These are phyloP conservation scores for Malania oleifera DNA, from an alignment of 164 flowering plant genomes.

Conservation along the genomic window DNA sequence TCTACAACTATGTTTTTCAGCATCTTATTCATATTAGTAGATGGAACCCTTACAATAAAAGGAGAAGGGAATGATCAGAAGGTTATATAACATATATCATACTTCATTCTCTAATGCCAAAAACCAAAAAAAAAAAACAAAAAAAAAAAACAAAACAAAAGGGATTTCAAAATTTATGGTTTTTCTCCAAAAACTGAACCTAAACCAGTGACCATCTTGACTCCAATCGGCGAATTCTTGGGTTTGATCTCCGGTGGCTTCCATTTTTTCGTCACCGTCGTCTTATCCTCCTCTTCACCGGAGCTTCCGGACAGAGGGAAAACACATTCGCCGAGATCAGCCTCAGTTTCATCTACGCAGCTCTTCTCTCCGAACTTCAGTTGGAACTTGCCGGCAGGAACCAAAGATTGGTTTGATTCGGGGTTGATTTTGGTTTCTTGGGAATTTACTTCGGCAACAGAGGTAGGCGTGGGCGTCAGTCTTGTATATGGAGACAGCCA, in stretches of 20 bases:
- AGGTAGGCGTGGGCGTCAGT: slow-evolving; percentile 2
- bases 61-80: slow-evolving; percentile 25
- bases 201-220: slow-evolving; percentile 54
- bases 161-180: slow-evolving; percentile 23
- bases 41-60: slow-evolving; percentile 38
- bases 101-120: slow-evolving; percentile 5
- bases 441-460: not conserved
- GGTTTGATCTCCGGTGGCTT: slow-evolving; percentile 48
- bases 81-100: slow-evolving; percentile 9
- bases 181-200: slow-evolving; percentile 56
- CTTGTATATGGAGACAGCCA: slow-evolving; percentile 67
- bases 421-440: not conserved
- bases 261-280: slow-evolving; percentile 31
- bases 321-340: slow-evolving; percentile 10
- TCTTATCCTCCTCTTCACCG: slow-evolving; percentile 25
- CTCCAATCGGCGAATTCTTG: slow-evolving; percentile 28
- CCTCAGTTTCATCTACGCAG: slow-evolving; percentile 1
- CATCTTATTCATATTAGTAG: slow-evolving; percentile 19
- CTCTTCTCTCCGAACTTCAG: slow-evolving; percentile 13
- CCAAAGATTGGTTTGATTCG: not conserved
- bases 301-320: slow-evolving; percentile 17
- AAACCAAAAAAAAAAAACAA: slow-evolving; percentile 7
- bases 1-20: not conserved
- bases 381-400: slow-evolving; percentile 16
- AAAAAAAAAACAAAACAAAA: not conserved